phyloP scores from a whole-genome alignment of 148 eudicot genomes.

The Mesembryanthemum crystallinum region DNA sequence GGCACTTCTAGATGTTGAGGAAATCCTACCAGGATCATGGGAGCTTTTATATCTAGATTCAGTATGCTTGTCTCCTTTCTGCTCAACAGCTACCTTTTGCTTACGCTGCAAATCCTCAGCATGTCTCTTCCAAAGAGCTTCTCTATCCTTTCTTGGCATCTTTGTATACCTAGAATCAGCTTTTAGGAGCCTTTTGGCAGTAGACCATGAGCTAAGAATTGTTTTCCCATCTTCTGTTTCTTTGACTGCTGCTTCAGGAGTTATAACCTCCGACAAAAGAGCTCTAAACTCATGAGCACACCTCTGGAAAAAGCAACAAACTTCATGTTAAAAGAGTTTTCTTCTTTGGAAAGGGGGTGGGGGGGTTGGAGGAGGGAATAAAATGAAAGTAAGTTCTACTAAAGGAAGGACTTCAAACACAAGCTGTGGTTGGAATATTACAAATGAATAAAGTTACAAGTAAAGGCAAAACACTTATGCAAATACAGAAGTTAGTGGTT shows the following conservation, averaged over 20 bases:
- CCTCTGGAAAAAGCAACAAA: conserved; percentile 45
- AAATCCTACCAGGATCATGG: conserved; percentile 41
- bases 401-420: too few relatives aligned
- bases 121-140: conserved; percentile 81
- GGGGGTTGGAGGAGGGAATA: too few relatives aligned
- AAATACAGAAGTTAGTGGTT: neutral
- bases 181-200: conserved; percentile 75
- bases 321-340: conserved; percentile 14
- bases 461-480: neutral
- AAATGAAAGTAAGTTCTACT: neutral
- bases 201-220: conserved; percentile 79
- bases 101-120: conserved; percentile 70
- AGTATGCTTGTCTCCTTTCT: conserved; percentile 45
- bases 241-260: conserved; percentile 53
- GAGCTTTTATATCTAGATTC: conserved; percentile 44
- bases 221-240: conserved; percentile 83
- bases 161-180: conserved; percentile 63
- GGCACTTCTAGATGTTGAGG: conserved; percentile 39
- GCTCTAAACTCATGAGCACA: conserved; percentile 56
- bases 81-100: conserved; percentile 42
- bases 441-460: neutral
- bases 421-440: neutral
- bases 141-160: conserved; percentile 83
- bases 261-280: conserved; percentile 65
- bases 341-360: neutral